These are phyloP conservation scores for Fusarium compactum DNA, from an alignment of 2,329 filamentous ascomycete species.

Conservation along the genomic window DNA sequence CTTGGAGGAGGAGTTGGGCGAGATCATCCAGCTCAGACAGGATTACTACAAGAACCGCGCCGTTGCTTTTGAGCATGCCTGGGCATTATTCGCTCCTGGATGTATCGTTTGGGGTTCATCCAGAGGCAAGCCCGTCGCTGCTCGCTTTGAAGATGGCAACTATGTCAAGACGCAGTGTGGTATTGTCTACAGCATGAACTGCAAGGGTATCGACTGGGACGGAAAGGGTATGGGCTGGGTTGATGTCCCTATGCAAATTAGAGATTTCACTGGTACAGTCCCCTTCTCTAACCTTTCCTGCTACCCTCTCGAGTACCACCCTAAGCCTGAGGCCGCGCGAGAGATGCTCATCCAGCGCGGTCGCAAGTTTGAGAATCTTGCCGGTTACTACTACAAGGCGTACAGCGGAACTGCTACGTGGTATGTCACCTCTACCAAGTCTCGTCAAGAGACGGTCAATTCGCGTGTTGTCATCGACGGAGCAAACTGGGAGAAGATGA, in stretches of 20 bases:
- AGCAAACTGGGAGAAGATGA: slow-evolving; percentile 49
- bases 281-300: slow-evolving; percentile 58
- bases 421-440: slow-evolving; percentile 40
- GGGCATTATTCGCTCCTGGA: slow-evolving; percentile 66
- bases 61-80: slow-evolving; percentile 64
- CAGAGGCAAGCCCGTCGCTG: slow-evolving; percentile 56
- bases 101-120: slow-evolving; percentile 55
- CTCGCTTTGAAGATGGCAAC: slow-evolving; percentile 54
- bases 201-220: slow-evolving; percentile 61
- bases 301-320: slow-evolving; percentile 60
- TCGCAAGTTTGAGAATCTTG: slow-evolving; percentile 58
- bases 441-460: slow-evolving; percentile 47
- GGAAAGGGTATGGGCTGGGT: slow-evolving; percentile 61
- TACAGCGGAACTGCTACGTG: slow-evolving; percentile 57
- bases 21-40: slow-evolving; percentile 61
- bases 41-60: slow-evolving; percentile 66
- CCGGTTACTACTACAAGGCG: slow-evolving; percentile 62
- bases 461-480: slow-evolving; percentile 51
- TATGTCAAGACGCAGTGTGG: slow-evolving; percentile 55
- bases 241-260: slow-evolving; percentile 52
- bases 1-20: slow-evolving; percentile 63
- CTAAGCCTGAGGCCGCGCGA: slow-evolving; percentile 53
- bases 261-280: slow-evolving; percentile 58
- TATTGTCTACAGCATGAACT: slow-evolving; percentile 55
- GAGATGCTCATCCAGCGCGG: slow-evolving; percentile 56